phyloP scores from a whole-genome alignment of 75 land plant species.

The Sequoiadendron giganteum region DNA sequence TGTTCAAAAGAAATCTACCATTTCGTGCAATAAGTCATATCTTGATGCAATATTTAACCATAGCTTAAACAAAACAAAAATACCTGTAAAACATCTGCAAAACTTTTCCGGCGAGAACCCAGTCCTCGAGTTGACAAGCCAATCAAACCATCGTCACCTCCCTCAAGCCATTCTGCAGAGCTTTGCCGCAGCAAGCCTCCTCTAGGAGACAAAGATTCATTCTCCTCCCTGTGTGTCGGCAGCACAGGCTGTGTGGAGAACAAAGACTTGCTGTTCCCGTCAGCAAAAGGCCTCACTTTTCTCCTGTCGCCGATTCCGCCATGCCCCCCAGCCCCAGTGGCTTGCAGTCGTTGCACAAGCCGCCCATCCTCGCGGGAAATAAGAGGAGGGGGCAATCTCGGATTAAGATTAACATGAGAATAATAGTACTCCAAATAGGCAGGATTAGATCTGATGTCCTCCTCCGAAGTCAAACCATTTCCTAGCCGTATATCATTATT shows the following conservation, averaged over 20 bases:
- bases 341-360: conserved; percentile 41
- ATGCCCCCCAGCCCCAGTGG: conserved; percentile 9
- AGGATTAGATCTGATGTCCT: conserved; percentile 53
- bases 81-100: conserved; percentile 67
- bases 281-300: conserved; percentile 34
- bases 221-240: conserved; percentile 48
- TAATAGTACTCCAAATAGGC: conserved; percentile 63
- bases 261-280: conserved; percentile 42
- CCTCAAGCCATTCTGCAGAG: conserved; percentile 36
- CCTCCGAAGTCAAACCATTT: conserved; percentile 24
- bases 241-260: conserved; percentile 40
- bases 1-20: background rate
- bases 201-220: conserved; percentile 32
- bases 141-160: conserved; percentile 36
- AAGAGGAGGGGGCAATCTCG: conserved; percentile 64
- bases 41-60: background rate
- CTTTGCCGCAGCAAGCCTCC: conserved; percentile 32
- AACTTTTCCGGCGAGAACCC: conserved; percentile 44
- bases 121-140: conserved; percentile 32
- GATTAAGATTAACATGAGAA: conserved; percentile 57
- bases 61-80: background rate
- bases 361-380: conserved; percentile 57
- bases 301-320: conserved; percentile 39
- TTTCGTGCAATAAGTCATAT: background rate
- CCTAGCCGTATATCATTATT: background rate